A percentile compares a stretch with the other conserved stretches of the same genome.
phyloP scores from a whole-genome alignment of 2,329 filamentous ascomycete species.

The Calonectria pseudoreteaudii region DNA sequence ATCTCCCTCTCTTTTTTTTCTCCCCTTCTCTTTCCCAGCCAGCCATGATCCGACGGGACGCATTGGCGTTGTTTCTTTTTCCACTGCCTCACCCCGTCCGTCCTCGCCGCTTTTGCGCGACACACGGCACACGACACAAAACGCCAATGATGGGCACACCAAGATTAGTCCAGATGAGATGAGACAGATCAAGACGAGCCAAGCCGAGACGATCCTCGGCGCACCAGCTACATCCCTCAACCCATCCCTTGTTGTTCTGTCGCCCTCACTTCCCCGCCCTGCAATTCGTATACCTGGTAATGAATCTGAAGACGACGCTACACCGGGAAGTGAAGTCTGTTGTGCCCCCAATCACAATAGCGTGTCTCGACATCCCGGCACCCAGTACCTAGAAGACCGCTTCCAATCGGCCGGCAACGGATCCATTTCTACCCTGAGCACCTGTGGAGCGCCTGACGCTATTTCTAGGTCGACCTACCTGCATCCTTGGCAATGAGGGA shows the following conservation, averaged over 20 bases:
- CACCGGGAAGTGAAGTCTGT: constrained; percentile 38
- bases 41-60: constrained; percentile 13
- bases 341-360: constrained; percentile 43
- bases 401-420: constrained; percentile 40
- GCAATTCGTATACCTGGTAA: constrained; percentile 29
- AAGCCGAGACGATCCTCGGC: constrained; percentile 9
- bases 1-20: neutral
- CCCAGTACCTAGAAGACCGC: constrained; percentile 21
- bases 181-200: constrained; percentile 19
- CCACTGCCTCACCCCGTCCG: neutral
- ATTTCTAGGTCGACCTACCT: constrained; percentile 32
- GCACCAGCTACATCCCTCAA: constrained; percentile 5
- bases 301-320: constrained; percentile 37
- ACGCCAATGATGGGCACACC: neutral
- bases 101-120: neutral
- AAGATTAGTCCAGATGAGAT: constrained; percentile 1
- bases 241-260: neutral
- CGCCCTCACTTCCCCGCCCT: constrained; percentile 24
- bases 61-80: constrained; percentile 15
- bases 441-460: constrained; percentile 38
- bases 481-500: constrained; percentile 23
- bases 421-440: constrained; percentile 38
- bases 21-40: neutral
- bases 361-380: constrained; percentile 35
- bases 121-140: constrained; percentile 8